Percentiles rank a stretch among this genome's conserved stretches.
Conservation (phyloP, 1,139 yeast species). For the Torulaspora pretoriensis region DNA sequence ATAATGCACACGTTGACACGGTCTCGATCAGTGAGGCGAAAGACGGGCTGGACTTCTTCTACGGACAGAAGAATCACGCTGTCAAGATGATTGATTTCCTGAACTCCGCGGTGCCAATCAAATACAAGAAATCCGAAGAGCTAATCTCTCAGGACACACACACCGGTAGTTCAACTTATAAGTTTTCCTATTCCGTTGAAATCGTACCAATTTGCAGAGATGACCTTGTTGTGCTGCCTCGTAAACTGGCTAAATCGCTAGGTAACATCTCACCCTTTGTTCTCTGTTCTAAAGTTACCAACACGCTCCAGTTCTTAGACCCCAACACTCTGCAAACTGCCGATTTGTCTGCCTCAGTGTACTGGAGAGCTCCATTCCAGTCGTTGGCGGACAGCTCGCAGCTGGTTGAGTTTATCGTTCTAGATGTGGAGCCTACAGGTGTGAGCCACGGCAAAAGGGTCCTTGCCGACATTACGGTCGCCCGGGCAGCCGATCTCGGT, state of each 20-base stretch:
- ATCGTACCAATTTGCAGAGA: constrained; percentile 97
- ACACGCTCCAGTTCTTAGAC: constrained; percentile 80
- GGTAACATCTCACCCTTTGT: constrained; percentile 84
- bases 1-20: constrained; percentile 92
- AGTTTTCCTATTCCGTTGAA: constrained; percentile 89
- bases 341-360: constrained; percentile 70
- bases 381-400: constrained; percentile 74
- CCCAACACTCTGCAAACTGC: constrained; percentile 76
- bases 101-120: constrained; percentile 81
- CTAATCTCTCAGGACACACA: constrained; percentile 90
- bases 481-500: constrained; percentile 83
- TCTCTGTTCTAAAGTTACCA: constrained; percentile 77
- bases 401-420: constrained; percentile 80
- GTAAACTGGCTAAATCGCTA: constrained; percentile 73
- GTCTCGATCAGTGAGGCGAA: constrained; percentile 86
- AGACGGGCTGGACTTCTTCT: constrained; percentile 94
- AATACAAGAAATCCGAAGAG: constrained; percentile 82
- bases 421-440: constrained; percentile 94
- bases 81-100: constrained; percentile 89
- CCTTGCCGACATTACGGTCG: constrained; percentile 84
- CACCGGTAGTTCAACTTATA: constrained; percentile 80
- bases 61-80: constrained; percentile 86
- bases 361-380: constrained; percentile 84
- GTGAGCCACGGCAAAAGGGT: constrained; percentile 75
- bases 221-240: constrained; percentile 87